These are phyloP conservation scores for Sphagnum tenellum DNA, from an alignment of 225 moss, liverwort and hornwort species.

Conservation along the genomic window DNA sequence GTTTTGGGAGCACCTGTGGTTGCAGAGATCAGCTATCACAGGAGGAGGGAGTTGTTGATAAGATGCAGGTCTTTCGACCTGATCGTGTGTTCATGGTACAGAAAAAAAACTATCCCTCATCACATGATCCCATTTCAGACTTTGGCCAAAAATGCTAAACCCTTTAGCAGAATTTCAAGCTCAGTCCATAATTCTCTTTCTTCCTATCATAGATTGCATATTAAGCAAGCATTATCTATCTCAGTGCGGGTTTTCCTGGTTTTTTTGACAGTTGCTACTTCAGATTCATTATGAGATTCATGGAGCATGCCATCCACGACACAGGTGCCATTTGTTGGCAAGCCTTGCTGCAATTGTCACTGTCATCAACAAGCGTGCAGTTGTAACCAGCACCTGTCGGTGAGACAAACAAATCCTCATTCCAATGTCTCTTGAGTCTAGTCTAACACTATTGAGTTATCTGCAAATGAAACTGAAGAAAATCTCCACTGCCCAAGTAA, in stretches of 20 bases:
- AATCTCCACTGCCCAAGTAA: no score
- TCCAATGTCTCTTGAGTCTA: no score
- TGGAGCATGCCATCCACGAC: conserved; percentile 68
- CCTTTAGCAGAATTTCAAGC: no score
- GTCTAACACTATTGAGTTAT: no score
- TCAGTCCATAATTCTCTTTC: no score
- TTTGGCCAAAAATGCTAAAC: no score
- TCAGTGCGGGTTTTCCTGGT: background rate
- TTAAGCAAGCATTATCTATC: background rate
- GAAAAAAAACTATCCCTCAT: no score
- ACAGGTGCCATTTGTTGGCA: conserved; percentile 64
- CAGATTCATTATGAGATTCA: conserved; percentile 69
- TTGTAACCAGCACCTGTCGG: conserved; percentile 84
- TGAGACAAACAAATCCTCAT: conserved; percentile 17
- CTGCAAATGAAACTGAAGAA: no score
- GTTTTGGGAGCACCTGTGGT: background rate
- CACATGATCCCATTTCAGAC: no score
- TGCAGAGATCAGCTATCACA: conserved; percentile 59
- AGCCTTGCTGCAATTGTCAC: conserved; percentile 58
- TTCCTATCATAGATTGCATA: background rate
- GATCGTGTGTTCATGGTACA: conserved; percentile 84
- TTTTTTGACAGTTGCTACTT: conserved; percentile 57
- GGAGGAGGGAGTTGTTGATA: conserved; percentile 73
- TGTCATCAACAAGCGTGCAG: conserved; percentile 63
- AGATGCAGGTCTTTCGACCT: conserved; percentile 85